Evolutionary conservation across 208 protist genomes (phyloP).

Genomic region (Lotmaria passim): DNA sequence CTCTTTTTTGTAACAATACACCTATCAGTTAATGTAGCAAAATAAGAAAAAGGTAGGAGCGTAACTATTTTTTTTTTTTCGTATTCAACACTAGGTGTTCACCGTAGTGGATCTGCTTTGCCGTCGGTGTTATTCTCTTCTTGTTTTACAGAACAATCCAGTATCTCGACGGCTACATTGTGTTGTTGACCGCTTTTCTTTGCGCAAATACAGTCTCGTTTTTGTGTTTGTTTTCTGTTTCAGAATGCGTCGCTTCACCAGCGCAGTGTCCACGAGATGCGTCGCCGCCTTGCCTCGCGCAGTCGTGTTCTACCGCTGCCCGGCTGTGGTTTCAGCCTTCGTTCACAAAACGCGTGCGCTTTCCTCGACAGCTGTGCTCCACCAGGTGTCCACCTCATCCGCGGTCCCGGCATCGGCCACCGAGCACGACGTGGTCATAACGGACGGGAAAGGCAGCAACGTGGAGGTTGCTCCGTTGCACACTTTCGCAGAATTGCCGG

Average conservation of each 20-base stretch:
- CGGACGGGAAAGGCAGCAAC: slow-evolving; percentile 45
- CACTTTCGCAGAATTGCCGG: slow-evolving; percentile 58
- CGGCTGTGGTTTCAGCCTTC: background rate
- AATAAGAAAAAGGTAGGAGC: too few species aligned
- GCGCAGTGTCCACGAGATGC: slow-evolving; percentile 10
- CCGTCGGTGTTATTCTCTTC: too few species aligned
- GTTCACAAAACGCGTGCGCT: background rate
- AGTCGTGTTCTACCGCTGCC: background rate
- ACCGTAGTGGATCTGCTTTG: too few species aligned
- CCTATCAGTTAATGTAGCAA: too few species aligned
- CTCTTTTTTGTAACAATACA: too few species aligned
- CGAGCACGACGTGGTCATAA: slow-evolving; percentile 56
- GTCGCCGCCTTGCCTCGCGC: background rate
- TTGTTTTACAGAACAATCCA: too few species aligned
- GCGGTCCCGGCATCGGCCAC: background rate
- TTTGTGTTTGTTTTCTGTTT: slow-evolving; percentile 4
- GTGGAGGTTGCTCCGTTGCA: slow-evolving; percentile 68
- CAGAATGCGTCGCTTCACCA: slow-evolving; percentile 24
- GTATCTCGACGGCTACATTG: too few species aligned
- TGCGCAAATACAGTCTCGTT: background rate
- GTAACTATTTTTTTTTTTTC: too few species aligned
- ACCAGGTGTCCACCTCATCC: background rate
- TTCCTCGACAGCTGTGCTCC: background rate
- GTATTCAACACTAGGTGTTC: too few species aligned
- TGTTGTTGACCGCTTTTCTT: too few species aligned